Evolutionary conservation across 192 early-diverging fungal species (phyloP).

Genomic region (Umbelopsis ramanniana): DNA sequence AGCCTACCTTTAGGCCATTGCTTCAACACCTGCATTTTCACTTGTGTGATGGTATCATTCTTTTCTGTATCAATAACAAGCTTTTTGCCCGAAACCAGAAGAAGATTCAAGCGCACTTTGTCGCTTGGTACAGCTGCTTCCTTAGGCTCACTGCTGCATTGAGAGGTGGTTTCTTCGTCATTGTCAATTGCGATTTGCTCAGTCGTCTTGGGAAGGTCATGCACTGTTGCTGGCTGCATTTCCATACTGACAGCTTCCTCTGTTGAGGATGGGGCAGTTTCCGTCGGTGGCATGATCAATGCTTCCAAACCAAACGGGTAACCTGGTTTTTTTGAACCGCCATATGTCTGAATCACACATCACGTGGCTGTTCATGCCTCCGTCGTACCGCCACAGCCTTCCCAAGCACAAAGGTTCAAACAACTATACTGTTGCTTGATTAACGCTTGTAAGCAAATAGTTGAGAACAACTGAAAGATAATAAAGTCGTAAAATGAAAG

Average conservation of each 20-base stretch:
- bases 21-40: not conserved
- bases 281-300: not conserved
- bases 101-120: slow-evolving; percentile 10
- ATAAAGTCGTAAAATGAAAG: too few relatives aligned
- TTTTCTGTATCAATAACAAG: not conserved
- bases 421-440: too few relatives aligned
- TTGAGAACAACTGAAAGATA: too few relatives aligned
- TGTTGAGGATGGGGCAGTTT: not conserved
- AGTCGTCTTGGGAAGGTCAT: not conserved
- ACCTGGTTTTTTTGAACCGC: not conserved
- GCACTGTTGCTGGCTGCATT: not conserved
- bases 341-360: not conserved
- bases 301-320: not conserved
- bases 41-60: slow-evolving; percentile 1
- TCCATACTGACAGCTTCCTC: not conserved
- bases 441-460: too few relatives aligned
- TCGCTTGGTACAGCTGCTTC: not conserved
- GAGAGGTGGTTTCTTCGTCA: slow-evolving; percentile 9
- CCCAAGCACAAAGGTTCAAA: too few relatives aligned
- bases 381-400: too few relatives aligned
- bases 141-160: not conserved
- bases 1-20: slow-evolving; percentile 7
- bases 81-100: slow-evolving; percentile 7
- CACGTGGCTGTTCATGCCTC: not conserved
- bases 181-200: not conserved